Base-by-base conservation (phyloP, 345 rosid genomes). In the Turnera subulata region DNA sequence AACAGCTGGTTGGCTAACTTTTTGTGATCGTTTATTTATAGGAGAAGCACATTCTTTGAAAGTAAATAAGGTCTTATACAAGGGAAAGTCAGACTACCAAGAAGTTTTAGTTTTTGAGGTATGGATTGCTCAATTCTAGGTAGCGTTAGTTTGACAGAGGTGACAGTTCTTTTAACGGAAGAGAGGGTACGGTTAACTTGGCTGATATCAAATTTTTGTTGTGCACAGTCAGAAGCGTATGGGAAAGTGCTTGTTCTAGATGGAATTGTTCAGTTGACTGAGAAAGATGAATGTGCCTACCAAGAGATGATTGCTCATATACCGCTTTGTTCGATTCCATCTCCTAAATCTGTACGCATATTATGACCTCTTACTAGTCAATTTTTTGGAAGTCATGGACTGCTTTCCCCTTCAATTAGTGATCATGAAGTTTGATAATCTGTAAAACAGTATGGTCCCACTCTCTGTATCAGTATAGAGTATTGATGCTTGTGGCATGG, bases 281-380 rank as follows among this genome's bases (percentile, higher is more conserved):
- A 93, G 81, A 93, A 82, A 70, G 97, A 93, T 77, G 97, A 87
- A 76, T 89, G 76, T 72, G 99, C 96, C 37, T 90, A 93, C 77
- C 99, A 93, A 77, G 99, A 93, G 83, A 93, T 93, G 99, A 93
- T 93, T 56, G 76, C 91, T 39, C 99, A 93, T 78, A 89, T 93
- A 62, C 97, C 99, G 47, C 84, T 93, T 32, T 93, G 99, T 72
- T 93, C 95, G 0, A 73, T 85, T 62, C 79, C 81, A 24, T 82
- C 87, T 50, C 99, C 97, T 4, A 93, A 81, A 80, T 77, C 68
- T 64, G 99, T 93, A 42, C 10, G 51, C 61, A 52, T 19, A 6
- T 45, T 50, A 1, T 50, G 35, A 29, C 35, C 35, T n/a, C n/a
- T n/a, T n/a, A n/a, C n/a, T n/a, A n/a, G n/a, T n/a, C n/a, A n/a